Conservation (phyloP, 2,329 filamentous ascomycete genomes). For the Alternaria arbusti region DNA sequence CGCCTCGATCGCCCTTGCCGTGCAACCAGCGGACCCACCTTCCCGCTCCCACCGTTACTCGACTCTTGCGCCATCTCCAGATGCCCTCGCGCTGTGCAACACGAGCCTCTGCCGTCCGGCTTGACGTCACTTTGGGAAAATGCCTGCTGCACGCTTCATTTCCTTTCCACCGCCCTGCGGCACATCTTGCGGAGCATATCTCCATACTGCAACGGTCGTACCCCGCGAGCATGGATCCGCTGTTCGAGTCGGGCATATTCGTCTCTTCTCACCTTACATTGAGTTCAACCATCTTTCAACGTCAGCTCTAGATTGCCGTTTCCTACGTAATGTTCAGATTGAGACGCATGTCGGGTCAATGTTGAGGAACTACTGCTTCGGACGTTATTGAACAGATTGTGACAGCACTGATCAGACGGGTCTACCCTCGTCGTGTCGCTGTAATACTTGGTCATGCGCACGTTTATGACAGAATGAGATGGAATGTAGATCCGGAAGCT, state of each 20-base stretch:
- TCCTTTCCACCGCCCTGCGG: constrained; percentile 15
- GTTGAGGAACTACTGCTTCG: background rate
- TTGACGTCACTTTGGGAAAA: constrained; percentile 26
- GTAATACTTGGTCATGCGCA: background rate
- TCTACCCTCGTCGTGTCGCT: background rate
- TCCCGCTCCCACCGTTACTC: constrained; percentile 15
- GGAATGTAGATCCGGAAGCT: background rate
- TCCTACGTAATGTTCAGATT: background rate
- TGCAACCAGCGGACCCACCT: constrained; percentile 23
- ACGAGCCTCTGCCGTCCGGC: constrained; percentile 1
- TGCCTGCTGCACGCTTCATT: background rate
- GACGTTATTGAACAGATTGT: background rate
- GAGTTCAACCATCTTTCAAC: background rate
- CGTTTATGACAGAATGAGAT: background rate
- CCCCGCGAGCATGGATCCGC: background rate
- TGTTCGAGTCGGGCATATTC: background rate
- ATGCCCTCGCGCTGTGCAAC: background rate
- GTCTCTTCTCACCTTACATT: background rate
- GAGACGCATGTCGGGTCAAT: background rate
- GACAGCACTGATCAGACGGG: background rate
- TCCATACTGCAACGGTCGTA: background rate
- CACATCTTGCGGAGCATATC: background rate
- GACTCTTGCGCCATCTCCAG: constrained; percentile 12
- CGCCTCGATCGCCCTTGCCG: constrained; percentile 31
- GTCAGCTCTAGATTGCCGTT: background rate